Evolutionary conservation across 2,329 filamentous ascomycete species (phyloP).

Genomic region (Canariomyces notabilis): DNA sequence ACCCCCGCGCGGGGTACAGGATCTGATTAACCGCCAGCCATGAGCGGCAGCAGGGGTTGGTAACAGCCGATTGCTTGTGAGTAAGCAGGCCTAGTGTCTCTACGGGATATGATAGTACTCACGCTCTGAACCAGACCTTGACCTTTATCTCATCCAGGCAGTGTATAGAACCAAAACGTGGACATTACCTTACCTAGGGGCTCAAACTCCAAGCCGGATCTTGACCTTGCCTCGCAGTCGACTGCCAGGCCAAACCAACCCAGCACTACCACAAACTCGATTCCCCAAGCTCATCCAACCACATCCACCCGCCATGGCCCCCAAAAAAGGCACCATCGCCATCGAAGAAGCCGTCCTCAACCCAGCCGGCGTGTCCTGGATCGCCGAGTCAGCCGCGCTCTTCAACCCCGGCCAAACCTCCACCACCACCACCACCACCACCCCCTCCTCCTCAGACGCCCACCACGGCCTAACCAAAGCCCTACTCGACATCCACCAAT

Average conservation of each 20-base stretch:
- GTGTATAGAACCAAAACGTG: too few relatives aligned
- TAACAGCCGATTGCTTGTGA: background rate
- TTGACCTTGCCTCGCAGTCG: too few relatives aligned
- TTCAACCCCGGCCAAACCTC: slow-evolving; percentile 24
- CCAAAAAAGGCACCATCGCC: slow-evolving; percentile 30
- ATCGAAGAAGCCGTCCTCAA: slow-evolving; percentile 34
- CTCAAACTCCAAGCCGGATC: too few relatives aligned
- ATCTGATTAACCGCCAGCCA: background rate
- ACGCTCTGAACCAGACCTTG: too few relatives aligned
- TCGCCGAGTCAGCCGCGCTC: slow-evolving; percentile 27
- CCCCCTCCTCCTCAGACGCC: slow-evolving; percentile 18
- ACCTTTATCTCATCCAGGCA: too few relatives aligned
- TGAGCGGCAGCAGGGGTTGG: background rate
- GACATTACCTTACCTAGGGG: too few relatives aligned
- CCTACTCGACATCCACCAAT: slow-evolving; percentile 30
- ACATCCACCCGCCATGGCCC: background rate
- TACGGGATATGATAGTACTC: too few relatives aligned
- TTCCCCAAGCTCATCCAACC: background rate
- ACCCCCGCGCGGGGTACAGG: background rate
- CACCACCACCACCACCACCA: slow-evolving; percentile 17
- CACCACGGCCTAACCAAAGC: slow-evolving; percentile 26
- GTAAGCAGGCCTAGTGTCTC: too few relatives aligned
- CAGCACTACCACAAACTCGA: too few relatives aligned
- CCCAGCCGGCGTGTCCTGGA: slow-evolving; percentile 28
- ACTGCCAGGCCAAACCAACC: too few relatives aligned